These are phyloP conservation scores for Yarrowia sp. DNA, from an alignment of 805 yeast species.

Conservation along the genomic window DNA sequence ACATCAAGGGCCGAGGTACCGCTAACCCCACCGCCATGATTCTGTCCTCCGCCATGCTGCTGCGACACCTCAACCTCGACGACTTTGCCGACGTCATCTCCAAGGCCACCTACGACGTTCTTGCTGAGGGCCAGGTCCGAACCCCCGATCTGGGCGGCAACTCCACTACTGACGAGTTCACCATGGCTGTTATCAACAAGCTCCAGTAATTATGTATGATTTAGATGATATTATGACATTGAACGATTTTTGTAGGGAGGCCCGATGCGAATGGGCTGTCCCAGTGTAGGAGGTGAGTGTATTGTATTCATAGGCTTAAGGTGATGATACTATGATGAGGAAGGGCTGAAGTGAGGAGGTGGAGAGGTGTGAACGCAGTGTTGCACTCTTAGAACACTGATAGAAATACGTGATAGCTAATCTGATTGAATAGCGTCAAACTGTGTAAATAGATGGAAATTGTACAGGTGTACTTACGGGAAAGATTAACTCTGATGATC, in stretches of 20 bases:
- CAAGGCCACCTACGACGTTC: constrained; percentile 85
- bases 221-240: constrained; percentile 39
- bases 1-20: constrained; percentile 89
- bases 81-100: constrained; percentile 85
- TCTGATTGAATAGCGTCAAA: too few species aligned
- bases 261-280: too few species aligned
- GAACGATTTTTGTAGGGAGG: constrained; percentile 11
- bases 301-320: too few species aligned
- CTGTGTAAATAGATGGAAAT: too few species aligned
- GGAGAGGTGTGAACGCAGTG: too few species aligned
- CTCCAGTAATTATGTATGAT: constrained; percentile 53
- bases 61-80: constrained; percentile 93
- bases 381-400: too few species aligned
- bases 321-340: too few species aligned
- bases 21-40: constrained; percentile 99
- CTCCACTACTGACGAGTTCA: constrained; percentile 90
- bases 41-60: constrained; percentile 85
- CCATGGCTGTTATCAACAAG: constrained; percentile 84
- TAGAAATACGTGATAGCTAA: too few species aligned
- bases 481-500: constrained; percentile 11
- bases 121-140: constrained; percentile 83
- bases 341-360: too few species aligned
- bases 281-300: background rate
- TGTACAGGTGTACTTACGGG: background rate
- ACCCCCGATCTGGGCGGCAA: constrained; percentile 93